These are phyloP conservation scores for Wickerhamomyces sydowiorum DNA, from an alignment of 805 yeast genomes.

Conservation along the genomic window DNA sequence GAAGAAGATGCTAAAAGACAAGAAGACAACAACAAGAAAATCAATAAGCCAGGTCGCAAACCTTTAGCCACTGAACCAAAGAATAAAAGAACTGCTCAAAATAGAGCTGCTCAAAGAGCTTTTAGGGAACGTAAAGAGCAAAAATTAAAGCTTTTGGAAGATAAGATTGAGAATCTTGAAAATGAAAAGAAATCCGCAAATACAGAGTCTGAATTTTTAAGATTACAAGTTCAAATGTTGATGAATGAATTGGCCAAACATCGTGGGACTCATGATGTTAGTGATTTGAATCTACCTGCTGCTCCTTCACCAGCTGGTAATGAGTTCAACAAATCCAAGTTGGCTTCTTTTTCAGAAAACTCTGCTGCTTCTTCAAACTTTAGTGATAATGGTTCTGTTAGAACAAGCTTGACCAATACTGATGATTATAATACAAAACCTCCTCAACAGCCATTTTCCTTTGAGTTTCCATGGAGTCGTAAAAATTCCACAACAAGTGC, in stretches of 20 bases:
- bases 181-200: constrained; percentile 60
- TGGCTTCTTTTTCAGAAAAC: too few species aligned
- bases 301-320: too few species aligned
- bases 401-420: not conserved
- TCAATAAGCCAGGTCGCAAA: constrained; percentile 71
- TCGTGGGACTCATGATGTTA: constrained; percentile 31
- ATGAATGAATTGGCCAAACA: constrained; percentile 64
- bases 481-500: constrained; percentile 10
- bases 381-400: not conserved
- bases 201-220: constrained; percentile 67
- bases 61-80: constrained; percentile 75
- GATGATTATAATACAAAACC: constrained; percentile 2
- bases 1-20: constrained; percentile 15
- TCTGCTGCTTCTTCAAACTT: constrained; percentile 6
- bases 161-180: constrained; percentile 68
- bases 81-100: constrained; percentile 90
- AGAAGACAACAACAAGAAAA: constrained; percentile 21
- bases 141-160: constrained; percentile 80
- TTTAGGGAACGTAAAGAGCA: constrained; percentile 90
- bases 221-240: constrained; percentile 70
- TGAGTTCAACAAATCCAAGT: too few species aligned
- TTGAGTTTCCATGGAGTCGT: constrained; percentile 51
- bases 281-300: constrained; percentile 23
- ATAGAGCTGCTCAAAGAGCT: constrained; percentile 97
- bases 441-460: constrained; percentile 29